These are phyloP conservation scores for Nakataea oryzae DNA, from an alignment of 2,329 filamentous ascomycete genomes.

Conservation along the genomic window DNA sequence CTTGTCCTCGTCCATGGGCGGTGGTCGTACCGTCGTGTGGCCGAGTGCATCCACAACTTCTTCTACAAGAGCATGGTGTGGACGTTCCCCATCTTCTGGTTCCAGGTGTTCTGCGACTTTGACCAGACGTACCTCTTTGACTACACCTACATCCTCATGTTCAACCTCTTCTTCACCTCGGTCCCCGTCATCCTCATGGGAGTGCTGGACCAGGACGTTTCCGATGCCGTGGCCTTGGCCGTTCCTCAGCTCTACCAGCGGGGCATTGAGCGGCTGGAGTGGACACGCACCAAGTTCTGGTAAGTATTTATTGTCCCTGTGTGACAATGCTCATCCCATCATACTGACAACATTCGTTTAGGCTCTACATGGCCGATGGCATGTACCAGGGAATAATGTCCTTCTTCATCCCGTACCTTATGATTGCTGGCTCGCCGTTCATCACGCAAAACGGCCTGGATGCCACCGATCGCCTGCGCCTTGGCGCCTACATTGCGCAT, in stretches of 20 bases:
- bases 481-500: conserved; percentile 80
- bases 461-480: conserved; percentile 68
- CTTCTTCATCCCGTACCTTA: conserved; percentile 85
- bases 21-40: conserved; percentile 92
- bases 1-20: conserved; percentile 83
- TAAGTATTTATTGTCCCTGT: conserved; percentile 33
- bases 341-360: conserved; percentile 19
- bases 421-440: conserved; percentile 60
- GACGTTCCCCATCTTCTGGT: conserved; percentile 97
- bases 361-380: conserved; percentile 90
- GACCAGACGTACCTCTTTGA: conserved; percentile 97
- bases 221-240: conserved; percentile 83
- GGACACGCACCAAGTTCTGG: conserved; percentile 96
- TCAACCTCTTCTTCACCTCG: conserved; percentile 95
- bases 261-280: conserved; percentile 92
- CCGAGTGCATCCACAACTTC: conserved; percentile 94
- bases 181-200: conserved; percentile 92
- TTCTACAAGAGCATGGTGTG: conserved; percentile 99
- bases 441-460: conserved; percentile 63
- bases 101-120: conserved; percentile 88
- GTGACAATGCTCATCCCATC: not conserved
- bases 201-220: conserved; percentile 93
- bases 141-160: conserved; percentile 93
- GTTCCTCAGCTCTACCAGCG: conserved; percentile 92
- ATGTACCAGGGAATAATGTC: conserved; percentile 89